These are phyloP conservation scores for Salix purpurea DNA, from an alignment of 345 rosid genomes.

Conservation along the genomic window DNA sequence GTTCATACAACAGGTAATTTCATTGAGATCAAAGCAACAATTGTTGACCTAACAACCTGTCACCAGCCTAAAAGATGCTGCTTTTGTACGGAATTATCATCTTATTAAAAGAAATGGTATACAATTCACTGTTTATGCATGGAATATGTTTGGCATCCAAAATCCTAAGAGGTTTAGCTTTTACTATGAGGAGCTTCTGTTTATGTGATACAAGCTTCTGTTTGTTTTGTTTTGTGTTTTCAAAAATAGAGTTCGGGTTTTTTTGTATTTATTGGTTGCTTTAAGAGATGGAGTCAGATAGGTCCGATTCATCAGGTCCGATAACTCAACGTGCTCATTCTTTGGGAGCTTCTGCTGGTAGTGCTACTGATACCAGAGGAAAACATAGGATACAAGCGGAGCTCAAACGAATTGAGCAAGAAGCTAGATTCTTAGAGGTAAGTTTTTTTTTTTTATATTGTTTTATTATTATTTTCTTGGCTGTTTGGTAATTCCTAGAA, in stretches of 20 bases:
- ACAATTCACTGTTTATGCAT: no score
- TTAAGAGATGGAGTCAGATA: slow-evolving; percentile 50
- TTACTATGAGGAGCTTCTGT: no score
- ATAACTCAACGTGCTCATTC: slow-evolving; percentile 36
- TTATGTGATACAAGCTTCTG: no score
- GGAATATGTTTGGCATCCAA: no score
- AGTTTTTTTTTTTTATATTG: neutral
- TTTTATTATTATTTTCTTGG: neutral
- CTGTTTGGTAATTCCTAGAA: neutral
- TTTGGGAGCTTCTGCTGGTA: slow-evolving; percentile 14
- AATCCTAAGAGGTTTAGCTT: no score
- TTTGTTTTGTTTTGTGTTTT: neutral
- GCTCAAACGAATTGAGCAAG: slow-evolving; percentile 27
- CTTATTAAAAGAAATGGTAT: no score
- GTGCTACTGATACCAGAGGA: slow-evolving; percentile 20
- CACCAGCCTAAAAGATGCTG: no score
- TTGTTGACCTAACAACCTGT: no score
- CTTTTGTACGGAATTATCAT: no score
- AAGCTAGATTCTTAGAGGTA: slow-evolving; percentile 27
- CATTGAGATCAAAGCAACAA: no score
- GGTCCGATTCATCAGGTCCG: slow-evolving; percentile 48
- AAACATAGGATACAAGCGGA: slow-evolving; percentile 31
- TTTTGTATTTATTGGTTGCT: slow-evolving; percentile 1
- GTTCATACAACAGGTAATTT: no score
- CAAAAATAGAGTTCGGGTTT: neutral